These are phyloP conservation scores for Neofusicoccum cordaticola DNA, from an alignment of 2,329 filamentous ascomycete species.

Conservation along the genomic window DNA sequence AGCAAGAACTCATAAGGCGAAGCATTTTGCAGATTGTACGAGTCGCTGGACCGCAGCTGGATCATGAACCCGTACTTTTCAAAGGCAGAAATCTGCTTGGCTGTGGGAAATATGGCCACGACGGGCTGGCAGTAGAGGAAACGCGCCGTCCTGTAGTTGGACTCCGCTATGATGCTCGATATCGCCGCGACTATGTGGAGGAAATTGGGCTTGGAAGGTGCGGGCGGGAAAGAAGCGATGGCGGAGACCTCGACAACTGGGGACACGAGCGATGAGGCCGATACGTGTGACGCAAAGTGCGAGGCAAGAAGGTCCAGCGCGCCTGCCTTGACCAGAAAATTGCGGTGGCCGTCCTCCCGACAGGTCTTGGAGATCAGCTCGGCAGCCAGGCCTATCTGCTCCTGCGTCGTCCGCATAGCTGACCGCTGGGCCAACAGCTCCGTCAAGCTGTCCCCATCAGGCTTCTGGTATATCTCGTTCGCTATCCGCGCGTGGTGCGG, in stretches of 20 bases:
- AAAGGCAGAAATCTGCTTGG: not conserved
- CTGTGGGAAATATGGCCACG: slow-evolving; percentile 23
- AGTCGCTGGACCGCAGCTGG: not conserved
- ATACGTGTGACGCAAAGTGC: slow-evolving; percentile 55
- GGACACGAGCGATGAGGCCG: slow-evolving; percentile 24
- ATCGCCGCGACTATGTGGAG: slow-evolving; percentile 74
- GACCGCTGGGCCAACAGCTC: slow-evolving; percentile 63
- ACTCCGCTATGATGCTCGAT: slow-evolving; percentile 72
- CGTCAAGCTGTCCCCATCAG: slow-evolving; percentile 61
- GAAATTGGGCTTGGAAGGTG: slow-evolving; percentile 59
- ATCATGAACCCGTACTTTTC: slow-evolving; percentile 15
- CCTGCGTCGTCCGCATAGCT: slow-evolving; percentile 52
- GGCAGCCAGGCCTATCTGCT: slow-evolving; percentile 61
- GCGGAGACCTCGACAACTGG: slow-evolving; percentile 23
- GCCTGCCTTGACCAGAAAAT: slow-evolving; percentile 66
- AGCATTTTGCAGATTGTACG: slow-evolving; percentile 2
- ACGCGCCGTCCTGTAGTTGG: slow-evolving; percentile 72
- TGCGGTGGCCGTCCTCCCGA: slow-evolving; percentile 66
- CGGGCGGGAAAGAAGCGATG: slow-evolving; percentile 44
- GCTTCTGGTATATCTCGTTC: slow-evolving; percentile 58
- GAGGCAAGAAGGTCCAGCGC: slow-evolving; percentile 76
- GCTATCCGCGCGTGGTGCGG: slow-evolving; percentile 21
- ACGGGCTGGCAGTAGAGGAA: slow-evolving; percentile 45
- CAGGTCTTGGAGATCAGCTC: slow-evolving; percentile 63
- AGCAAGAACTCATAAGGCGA: slow-evolving; percentile 25